Conservation (phyloP, 257 asterid species). For the Fraxinus cuspidata region DNA sequence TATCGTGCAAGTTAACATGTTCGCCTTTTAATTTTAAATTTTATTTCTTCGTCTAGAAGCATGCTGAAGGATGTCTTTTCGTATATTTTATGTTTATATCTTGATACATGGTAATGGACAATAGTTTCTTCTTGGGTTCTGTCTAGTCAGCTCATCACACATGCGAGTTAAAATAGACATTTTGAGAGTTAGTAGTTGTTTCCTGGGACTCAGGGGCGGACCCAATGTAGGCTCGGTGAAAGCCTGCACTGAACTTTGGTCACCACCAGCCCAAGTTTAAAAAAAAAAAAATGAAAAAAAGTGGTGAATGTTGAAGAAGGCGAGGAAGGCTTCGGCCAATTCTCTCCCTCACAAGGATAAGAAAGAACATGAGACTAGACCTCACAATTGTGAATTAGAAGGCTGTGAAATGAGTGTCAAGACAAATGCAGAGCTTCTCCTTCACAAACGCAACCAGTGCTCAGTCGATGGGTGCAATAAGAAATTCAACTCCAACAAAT, state of each 20-base stretch:
- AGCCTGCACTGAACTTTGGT: no score
- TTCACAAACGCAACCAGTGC: conserved; percentile 69
- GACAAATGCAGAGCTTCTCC: conserved; percentile 60
- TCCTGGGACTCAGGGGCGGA: no score
- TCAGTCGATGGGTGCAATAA: conserved; percentile 73
- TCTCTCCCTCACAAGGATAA: conserved; percentile 25
- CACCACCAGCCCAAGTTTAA: no score
- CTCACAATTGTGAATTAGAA: conserved; percentile 59
- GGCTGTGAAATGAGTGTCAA: conserved; percentile 74
- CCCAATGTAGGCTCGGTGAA: no score
- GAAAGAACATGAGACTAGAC: conserved; percentile 38
- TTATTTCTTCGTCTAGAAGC: not conserved
- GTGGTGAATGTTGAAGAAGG: conserved; percentile 25
- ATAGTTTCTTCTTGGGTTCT: no score
- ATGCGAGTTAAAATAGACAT: no score
- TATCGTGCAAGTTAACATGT: not conserved
- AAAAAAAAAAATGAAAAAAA: no score
- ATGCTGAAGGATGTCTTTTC: not conserved
- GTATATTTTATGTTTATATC: no score
- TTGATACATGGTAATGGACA: not conserved
- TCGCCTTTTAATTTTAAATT: not conserved
- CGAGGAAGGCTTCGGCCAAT: conserved; percentile 29
- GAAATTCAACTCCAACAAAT: conserved; percentile 76
- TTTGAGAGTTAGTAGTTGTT: no score
- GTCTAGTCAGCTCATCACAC: no score